Conservation (phyloP, 2,329 filamentous ascomycete species). For the Curvularia verruculosa region DNA sequence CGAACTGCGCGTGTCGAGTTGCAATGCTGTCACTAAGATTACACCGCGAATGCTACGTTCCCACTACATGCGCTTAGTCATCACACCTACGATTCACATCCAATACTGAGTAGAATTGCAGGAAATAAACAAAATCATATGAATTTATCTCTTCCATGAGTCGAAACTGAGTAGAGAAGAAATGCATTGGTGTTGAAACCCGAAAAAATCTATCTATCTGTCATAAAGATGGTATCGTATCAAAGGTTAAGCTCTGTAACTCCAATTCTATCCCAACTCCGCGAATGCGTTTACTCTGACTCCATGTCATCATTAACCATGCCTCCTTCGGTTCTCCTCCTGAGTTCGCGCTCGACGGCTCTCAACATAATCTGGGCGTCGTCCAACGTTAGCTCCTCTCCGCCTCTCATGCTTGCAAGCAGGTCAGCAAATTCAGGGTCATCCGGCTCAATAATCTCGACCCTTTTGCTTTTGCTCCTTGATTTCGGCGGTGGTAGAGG, state of each 20-base stretch:
- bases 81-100: background rate
- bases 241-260: slow-evolving; percentile 20
- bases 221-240: slow-evolving; percentile 19
- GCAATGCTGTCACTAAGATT: slow-evolving; percentile 1
- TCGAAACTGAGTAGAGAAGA: background rate
- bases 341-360: slow-evolving; percentile 23
- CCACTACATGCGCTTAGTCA: slow-evolving; percentile 21
- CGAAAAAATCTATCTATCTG: slow-evolving; percentile 24
- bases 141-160: background rate
- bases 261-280: slow-evolving; percentile 3
- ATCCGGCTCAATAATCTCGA: slow-evolving; percentile 27
- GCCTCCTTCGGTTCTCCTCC: slow-evolving; percentile 12
- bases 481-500: slow-evolving; percentile 21
- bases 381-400: slow-evolving; percentile 22
- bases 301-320: slow-evolving; percentile 8
- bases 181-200: slow-evolving; percentile 26
- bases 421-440: slow-evolving; percentile 29
- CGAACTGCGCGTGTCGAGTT: slow-evolving; percentile 5
- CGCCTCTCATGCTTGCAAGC: slow-evolving; percentile 24
- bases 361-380: slow-evolving; percentile 29
- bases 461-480: slow-evolving; percentile 15
- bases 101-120: background rate
- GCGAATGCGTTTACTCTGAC: slow-evolving; percentile 7
- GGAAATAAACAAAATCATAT: background rate
- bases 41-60: slow-evolving; percentile 16